Percentiles rank a stretch among this genome's conserved stretches.
Conservation (phyloP, 1,284 basidiomycete species). For the Trametes polyzona region DNA sequence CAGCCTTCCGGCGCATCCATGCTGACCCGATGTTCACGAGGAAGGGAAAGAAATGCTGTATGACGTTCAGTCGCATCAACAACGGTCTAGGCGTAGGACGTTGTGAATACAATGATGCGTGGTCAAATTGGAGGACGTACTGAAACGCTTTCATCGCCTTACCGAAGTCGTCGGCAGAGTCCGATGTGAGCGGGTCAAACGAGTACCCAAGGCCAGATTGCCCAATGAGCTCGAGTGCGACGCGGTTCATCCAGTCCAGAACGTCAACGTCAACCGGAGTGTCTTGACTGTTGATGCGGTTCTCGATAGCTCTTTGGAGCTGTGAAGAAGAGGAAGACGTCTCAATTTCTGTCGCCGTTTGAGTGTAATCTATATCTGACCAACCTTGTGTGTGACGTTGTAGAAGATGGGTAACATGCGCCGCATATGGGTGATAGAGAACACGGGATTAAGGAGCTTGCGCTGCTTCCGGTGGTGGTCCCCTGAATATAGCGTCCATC, state of each 20-base stretch:
- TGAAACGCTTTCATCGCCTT: constrained; percentile 37
- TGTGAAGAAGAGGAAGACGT: not conserved
- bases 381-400: constrained; percentile 13
- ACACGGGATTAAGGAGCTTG: constrained; percentile 24
- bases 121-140: constrained; percentile 15
- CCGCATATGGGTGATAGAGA: constrained; percentile 22
- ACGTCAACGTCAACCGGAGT: not conserved
- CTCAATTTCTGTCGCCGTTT: not conserved
- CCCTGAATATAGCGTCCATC: not conserved
- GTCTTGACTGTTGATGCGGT: not conserved
- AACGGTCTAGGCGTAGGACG: not conserved
- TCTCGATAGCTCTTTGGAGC: constrained; percentile 25
- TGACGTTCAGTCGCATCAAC: not conserved
- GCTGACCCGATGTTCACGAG: not conserved
- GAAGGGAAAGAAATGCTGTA: not conserved
- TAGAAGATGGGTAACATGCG: constrained; percentile 20
- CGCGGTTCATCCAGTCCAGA: constrained; percentile 35
- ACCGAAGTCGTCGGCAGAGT: constrained; percentile 30
- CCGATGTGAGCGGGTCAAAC: constrained; percentile 35
- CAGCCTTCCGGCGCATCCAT: constrained; percentile 8
- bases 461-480: constrained; percentile 20
- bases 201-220: constrained; percentile 42
- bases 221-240: constrained; percentile 41
- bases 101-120: not conserved
- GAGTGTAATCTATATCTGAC: not conserved